Percentiles rank a stretch among this genome's conserved stretches.
Evolutionary conservation across 495 filamentous ascomycete genomes (phyloP).

Genomic region (Aspergillus steynii): DNA sequence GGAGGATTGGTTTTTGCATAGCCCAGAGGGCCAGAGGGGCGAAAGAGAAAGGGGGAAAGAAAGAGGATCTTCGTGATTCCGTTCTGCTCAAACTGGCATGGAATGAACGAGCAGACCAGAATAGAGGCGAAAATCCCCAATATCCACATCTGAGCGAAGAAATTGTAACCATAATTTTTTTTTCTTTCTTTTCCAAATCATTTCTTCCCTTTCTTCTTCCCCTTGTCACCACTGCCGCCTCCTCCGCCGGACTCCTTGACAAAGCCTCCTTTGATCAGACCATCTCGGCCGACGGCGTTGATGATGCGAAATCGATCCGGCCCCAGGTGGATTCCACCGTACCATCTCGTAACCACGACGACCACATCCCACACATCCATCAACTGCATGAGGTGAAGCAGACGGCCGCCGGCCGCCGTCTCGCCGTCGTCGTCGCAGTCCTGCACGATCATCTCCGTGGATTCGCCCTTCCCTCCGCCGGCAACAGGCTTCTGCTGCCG

Average conservation of each 20-base stretch:
- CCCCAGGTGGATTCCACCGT: conserved; percentile 84
- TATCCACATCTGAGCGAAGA: no score
- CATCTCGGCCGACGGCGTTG: conserved; percentile 81
- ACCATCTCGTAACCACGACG: conserved; percentile 96
- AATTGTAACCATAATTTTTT: not conserved
- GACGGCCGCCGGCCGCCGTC: conserved; percentile 82
- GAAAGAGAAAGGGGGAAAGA: not conserved
- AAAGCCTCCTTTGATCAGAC: conserved; percentile 76
- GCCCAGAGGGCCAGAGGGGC: not conserved
- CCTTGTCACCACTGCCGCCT: conserved; percentile 39
- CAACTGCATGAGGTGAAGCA: conserved; percentile 87
- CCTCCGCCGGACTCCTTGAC: conserved; percentile 41
- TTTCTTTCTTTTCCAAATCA: conserved; percentile 25
- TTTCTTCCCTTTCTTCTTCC: conserved; percentile 62
- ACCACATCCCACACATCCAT: conserved; percentile 93
- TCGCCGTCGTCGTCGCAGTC: conserved; percentile 97
- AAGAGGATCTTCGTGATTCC: not conserved
- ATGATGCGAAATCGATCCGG: conserved; percentile 89
- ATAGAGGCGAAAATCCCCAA: no score
- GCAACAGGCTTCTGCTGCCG: conserved; percentile 33
- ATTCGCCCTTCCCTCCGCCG: conserved; percentile 37
- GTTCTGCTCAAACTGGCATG: not conserved
- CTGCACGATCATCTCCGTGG: conserved; percentile 63
- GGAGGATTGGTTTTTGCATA: not conserved
- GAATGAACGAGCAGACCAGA: no score